phyloP scores from a whole-genome alignment of 352 stramenopile species.

The Pythium aquatile region DNA sequence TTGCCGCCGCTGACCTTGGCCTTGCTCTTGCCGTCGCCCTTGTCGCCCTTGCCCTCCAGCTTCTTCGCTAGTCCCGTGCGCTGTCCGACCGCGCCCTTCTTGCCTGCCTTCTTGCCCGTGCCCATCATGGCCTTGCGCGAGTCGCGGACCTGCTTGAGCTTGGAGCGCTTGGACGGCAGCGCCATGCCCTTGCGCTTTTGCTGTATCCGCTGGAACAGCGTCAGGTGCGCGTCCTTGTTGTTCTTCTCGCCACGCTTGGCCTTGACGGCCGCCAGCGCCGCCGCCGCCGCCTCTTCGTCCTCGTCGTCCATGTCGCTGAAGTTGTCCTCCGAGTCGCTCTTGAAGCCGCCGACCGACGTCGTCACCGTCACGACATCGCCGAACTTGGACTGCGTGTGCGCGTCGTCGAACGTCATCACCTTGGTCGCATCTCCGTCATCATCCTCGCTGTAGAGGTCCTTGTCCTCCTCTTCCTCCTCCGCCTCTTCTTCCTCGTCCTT shows the following conservation, averaged over 20 bases:
- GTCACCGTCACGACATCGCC: slow-evolving; percentile 86
- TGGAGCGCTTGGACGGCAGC: slow-evolving; percentile 78
- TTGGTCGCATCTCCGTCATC: slow-evolving; percentile 37
- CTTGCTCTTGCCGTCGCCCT: slow-evolving; percentile 30
- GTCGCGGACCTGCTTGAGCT: slow-evolving; percentile 75
- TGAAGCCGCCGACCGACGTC: slow-evolving; percentile 72
- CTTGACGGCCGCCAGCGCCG: slow-evolving; percentile 31
- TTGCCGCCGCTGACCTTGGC: slow-evolving; percentile 9
- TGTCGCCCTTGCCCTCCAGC: slow-evolving; percentile 10
- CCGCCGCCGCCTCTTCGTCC: slow-evolving; percentile 30
- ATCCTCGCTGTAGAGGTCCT: slow-evolving; percentile 32
- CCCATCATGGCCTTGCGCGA: slow-evolving; percentile 66
- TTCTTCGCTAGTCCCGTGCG: slow-evolving; percentile 25
- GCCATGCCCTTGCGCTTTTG: slow-evolving; percentile 79
- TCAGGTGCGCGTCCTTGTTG: slow-evolving; percentile 51
- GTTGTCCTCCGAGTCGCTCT: slow-evolving; percentile 75
- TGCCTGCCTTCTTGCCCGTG: slow-evolving; percentile 41
- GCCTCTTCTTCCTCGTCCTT: slow-evolving; percentile 31
- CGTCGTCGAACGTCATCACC: slow-evolving; percentile 77
- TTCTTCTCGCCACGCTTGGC: slow-evolving; percentile 24
- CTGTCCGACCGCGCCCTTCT: slow-evolving; percentile 37
- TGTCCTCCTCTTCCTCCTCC: slow-evolving; percentile 26
- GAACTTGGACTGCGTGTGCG: slow-evolving; percentile 84
- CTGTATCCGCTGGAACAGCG: slow-evolving; percentile 88
- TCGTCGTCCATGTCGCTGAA: slow-evolving; percentile 49